Base-by-base conservation (phyloP, 2,329 filamentous ascomycete species). In the Fusarium sp. region DNA sequence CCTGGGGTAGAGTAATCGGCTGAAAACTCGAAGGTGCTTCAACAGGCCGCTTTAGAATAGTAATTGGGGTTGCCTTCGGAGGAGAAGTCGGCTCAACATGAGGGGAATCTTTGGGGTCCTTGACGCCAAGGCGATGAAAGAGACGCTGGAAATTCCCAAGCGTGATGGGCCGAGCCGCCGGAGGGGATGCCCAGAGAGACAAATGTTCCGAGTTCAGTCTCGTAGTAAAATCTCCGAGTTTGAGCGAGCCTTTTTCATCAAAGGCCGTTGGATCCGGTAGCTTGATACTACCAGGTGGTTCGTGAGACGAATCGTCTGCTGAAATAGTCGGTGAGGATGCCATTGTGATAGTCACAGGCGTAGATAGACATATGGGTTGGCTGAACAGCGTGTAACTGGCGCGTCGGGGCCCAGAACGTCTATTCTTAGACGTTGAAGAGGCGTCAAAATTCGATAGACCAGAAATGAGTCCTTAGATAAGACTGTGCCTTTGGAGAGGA, bases 141-240 rank as follows among this genome's bases (percentile, higher is more conserved):
- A 74, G 65, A 7, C 72, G 66, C 11, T 59, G 62, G 9, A 74
- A 74, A 42, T 75, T 74, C n/a, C 72, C 72, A 51, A 74, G 72
- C 16, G 57, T 61, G 4, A 49, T 58, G 17, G 53, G 53, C 17
- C 49, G 64, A n/a, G 51, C 42, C 2, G 38, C 44, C 14, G 69
- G 72, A 5, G 59, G 56, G 1, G 59, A 62, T 12, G 69, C 65
- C 71, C 71, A 74, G 10, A 40, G 27, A 11, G 59, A 14, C 2
- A 75, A 56, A 17, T 33, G 53, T 31, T 65, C 33, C 12, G 72
- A 55, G 27, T 35, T 57, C 14, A 74, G 17, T 53, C 46, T 61
- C 17, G 69, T 61, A 16, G 69, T 56, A 22, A 74, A 73, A 49
- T 74, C 72, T 7, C 72, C 72, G 17, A 74, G 72, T 33, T 73